These are phyloP conservation scores for Eucalyptus tenuipes DNA, from an alignment of 345 rosid species.

Conservation along the genomic window DNA sequence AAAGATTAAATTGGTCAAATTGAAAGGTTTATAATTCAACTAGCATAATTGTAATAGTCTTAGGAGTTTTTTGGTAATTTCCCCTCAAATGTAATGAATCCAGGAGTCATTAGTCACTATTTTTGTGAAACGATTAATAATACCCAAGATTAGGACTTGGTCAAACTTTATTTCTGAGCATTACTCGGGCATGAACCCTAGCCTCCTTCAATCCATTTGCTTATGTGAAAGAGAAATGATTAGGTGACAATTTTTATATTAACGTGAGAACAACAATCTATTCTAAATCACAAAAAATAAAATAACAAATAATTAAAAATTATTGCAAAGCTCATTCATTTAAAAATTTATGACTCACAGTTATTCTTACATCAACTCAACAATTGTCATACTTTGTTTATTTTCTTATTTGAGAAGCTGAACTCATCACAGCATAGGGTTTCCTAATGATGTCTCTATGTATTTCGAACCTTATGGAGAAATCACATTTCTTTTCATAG, in stretches of 20 bases:
- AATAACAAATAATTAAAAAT: too few species aligned
- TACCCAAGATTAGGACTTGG: background rate
- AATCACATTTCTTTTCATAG: background rate
- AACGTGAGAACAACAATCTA: too few species aligned
- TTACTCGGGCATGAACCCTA: background rate
- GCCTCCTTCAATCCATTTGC: background rate
- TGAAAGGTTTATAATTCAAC: too few species aligned
- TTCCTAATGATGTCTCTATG: background rate
- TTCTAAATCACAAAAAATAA: fast-evolving
- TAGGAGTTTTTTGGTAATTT: too few species aligned
- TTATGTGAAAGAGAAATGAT: background rate
- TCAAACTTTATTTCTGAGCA: background rate
- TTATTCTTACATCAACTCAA: too few species aligned
- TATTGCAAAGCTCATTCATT: too few species aligned
- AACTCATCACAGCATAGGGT: background rate
- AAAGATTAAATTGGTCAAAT: too few species aligned
- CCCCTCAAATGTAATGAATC: too few species aligned
- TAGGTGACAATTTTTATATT: too few species aligned
- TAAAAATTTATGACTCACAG: too few species aligned
- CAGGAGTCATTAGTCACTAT: fast-evolving
- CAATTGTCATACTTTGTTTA: too few species aligned
- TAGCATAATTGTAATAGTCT: too few species aligned
- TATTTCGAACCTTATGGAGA: background rate
- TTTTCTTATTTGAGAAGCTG: background rate
- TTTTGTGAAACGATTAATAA: background rate